Base-by-base conservation (phyloP, 2,329 filamentous ascomycete genomes). In the Scedosporium minutisporum region DNA sequence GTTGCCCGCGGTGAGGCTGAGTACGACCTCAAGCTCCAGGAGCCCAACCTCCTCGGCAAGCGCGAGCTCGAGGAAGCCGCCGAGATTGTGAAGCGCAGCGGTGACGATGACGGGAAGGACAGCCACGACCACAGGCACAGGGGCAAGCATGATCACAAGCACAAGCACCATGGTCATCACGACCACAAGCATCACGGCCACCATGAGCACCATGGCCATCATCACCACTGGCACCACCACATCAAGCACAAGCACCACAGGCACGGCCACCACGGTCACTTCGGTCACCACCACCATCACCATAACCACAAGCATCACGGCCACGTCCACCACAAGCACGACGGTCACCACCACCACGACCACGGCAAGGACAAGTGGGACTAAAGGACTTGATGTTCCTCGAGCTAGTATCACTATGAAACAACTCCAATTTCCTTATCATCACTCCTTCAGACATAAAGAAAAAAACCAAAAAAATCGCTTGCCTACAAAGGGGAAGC, bases 61-160 rank as follows among this genome's bases (percentile, higher is more conserved):
- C 33, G 33, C 4, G 58, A 60, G 33, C 27, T 16, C 29, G 23
- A 48, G 41, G 12, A 29, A 38, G 6, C 58, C 21, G 42, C 23
- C n/a, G 51, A 55, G 51, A 14, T 55, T 3, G 23, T 29, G 60
- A 61, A 61, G 60, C 44, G 48, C 29, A 10, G n/a, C 18, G 48
- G 16, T 14, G 2, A 62, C 38, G 27, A 46, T 25, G 60, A 25
- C 18, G 25, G 58, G 33, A 4, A 41, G 1, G 12, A 33, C 18
- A 18, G n/a, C 3, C 53, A 57, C 25, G 21, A 55, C n/a, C 57
- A 63, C 61, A 16, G 55, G 10, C 55, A 58, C 55, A 29, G 5
- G 16, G 25, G 23, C 60, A n/a, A 46, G 10, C 61, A 59, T 41
- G 33, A 63, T 3, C 61, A 63, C 55, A 16, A 63, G 41, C 61